phyloP scores from a whole-genome alignment of 2,329 filamentous ascomycete species.

The Trichoderma sp. region DNA sequence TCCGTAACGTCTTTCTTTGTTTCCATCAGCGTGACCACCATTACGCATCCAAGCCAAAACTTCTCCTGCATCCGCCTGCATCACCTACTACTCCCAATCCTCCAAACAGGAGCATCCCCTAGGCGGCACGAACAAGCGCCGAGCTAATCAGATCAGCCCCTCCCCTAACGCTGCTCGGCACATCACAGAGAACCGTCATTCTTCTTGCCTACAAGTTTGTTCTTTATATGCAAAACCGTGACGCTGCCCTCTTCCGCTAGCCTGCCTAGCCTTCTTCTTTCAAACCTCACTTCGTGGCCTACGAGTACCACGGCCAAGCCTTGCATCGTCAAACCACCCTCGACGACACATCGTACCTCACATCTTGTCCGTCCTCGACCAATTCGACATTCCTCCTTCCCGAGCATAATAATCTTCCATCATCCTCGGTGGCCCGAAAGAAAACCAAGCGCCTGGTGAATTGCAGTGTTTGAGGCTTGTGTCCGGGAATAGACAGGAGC shows the following conservation, averaged over 20 bases:
- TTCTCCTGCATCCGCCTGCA: slow-evolving; percentile 20
- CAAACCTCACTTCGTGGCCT: slow-evolving; percentile 21
- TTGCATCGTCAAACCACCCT: slow-evolving; percentile 25
- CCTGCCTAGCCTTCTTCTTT: slow-evolving; percentile 22
- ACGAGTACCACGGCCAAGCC: slow-evolving; percentile 28
- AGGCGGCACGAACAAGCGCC: slow-evolving; percentile 28
- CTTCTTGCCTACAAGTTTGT: slow-evolving; percentile 8
- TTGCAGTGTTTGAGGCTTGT: not conserved
- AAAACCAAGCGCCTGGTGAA: slow-evolving; percentile 23
- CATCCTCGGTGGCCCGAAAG: not conserved
- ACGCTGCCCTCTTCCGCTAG: slow-evolving; percentile 23
- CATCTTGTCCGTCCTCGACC: slow-evolving; percentile 14
- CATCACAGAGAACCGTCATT: slow-evolving; percentile 12
- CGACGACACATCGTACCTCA: not conserved
- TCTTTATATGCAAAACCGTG: slow-evolving; percentile 16
- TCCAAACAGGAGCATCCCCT: slow-evolving; percentile 10
- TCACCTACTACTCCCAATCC: slow-evolving; percentile 8
- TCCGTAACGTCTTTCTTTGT: not conserved
- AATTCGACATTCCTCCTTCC: slow-evolving; percentile 21
- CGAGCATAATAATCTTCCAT: slow-evolving; percentile 22
- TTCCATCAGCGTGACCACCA: slow-evolving; percentile 1
- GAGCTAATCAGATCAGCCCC: slow-evolving; percentile 29
- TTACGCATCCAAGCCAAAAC: slow-evolving; percentile 13
- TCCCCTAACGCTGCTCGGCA: slow-evolving; percentile 27
- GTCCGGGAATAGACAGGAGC: slow-evolving; percentile 34